A percentile compares a stretch with the other conserved stretches of the same genome.
Conservation (phyloP, 2,329 filamentous ascomycete genomes). For the Lasiodiplodia theobromae region DNA sequence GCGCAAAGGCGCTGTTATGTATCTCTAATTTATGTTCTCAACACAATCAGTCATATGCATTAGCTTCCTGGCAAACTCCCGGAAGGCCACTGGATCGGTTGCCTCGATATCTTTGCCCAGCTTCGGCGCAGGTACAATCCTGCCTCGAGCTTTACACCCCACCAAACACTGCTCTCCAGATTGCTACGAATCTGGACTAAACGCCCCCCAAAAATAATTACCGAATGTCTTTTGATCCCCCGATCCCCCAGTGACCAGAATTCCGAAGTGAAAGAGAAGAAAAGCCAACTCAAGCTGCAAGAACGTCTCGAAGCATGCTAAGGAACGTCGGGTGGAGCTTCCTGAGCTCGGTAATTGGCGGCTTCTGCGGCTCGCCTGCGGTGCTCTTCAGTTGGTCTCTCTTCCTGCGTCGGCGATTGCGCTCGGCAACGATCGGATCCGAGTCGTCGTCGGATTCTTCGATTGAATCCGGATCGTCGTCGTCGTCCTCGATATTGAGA, state of each 20-base stretch:
- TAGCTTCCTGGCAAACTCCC: neutral
- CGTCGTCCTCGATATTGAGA: constrained; percentile 78
- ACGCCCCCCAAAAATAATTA: neutral
- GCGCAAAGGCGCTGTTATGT: constrained; percentile 6
- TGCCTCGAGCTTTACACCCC: too few species aligned
- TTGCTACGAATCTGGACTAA: neutral
- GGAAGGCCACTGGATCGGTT: neutral
- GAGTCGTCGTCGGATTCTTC: constrained; percentile 79
- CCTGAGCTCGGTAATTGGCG: constrained; percentile 76
- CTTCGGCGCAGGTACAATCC: neutral
- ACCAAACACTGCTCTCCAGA: neutral
- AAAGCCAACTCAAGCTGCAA: constrained; percentile 66
- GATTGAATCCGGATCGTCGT: constrained; percentile 54
- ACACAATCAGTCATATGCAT: neutral
- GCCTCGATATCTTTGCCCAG: neutral
- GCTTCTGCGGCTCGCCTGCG: constrained; percentile 86
- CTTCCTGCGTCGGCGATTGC: constrained; percentile 75
- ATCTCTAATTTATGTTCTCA: constrained; percentile 6
- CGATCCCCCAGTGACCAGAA: neutral
- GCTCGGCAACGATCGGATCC: constrained; percentile 87
- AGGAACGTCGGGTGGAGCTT: constrained; percentile 83
- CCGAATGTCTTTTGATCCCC: neutral
- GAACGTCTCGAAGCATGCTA: constrained; percentile 79
- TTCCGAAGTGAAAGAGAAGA: neutral
- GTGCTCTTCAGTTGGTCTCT: constrained; percentile 81